Evolutionary conservation across 305 asterid species (phyloP).

Genomic region (Fraxinus dipetala): DNA sequence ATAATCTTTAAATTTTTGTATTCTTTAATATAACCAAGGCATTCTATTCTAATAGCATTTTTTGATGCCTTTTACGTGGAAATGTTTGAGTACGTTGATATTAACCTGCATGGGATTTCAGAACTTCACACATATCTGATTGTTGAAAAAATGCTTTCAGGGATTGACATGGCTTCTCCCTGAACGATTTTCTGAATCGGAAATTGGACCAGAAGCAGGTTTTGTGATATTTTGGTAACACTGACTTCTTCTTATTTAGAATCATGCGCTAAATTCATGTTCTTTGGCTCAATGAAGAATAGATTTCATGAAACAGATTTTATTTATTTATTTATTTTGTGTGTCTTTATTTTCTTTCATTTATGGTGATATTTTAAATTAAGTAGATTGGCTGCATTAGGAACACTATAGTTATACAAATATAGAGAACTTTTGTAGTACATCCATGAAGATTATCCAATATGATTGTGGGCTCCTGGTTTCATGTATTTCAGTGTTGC

Average conservation of each 20-base stretch:
- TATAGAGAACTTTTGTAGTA: neutral
- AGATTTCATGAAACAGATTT: neutral
- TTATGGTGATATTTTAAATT: neutral
- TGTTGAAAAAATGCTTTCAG: slow-evolving; percentile 41
- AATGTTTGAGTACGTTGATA: neutral
- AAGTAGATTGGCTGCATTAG: neutral
- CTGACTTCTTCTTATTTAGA: slow-evolving; percentile 54
- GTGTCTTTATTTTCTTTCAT: neutral
- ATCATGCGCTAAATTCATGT: neutral
- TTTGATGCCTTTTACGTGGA: neutral
- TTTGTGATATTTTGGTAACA: slow-evolving; percentile 90
- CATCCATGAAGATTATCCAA: neutral
- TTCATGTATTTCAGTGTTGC: neutral
- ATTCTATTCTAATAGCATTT: neutral
- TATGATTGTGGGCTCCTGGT: neutral
- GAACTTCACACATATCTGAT: slow-evolving; percentile 12
- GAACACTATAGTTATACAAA: neutral
- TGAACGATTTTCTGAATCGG: slow-evolving; percentile 90
- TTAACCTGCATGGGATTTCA: slow-evolving; percentile 1
- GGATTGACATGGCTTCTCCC: slow-evolving; percentile 99
- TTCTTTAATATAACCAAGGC: neutral
- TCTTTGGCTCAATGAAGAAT: neutral
- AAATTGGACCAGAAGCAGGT: slow-evolving; percentile 99
- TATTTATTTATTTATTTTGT: neutral
- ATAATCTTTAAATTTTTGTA: neutral